phyloP scores from a whole-genome alignment of 768 basidiomycete genomes.

The Omphalotus guepiniiformis region DNA sequence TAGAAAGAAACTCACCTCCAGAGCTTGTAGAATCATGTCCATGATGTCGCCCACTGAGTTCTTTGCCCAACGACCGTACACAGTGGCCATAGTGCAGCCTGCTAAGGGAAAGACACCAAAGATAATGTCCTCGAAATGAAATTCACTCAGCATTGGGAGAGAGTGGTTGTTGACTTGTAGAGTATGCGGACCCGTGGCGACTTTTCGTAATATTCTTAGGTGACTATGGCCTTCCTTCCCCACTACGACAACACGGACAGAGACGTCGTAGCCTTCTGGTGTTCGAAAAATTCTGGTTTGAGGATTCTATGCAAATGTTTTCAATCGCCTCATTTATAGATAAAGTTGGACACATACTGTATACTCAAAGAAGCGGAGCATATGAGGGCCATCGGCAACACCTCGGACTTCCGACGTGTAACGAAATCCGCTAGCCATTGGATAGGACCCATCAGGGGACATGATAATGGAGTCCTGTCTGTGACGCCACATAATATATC shows the following conservation, averaged over 20 bases:
- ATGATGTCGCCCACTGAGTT: constrained; percentile 27
- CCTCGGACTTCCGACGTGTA: too few species aligned
- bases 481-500: too few species aligned
- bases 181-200: constrained; percentile 15
- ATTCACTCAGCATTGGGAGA: constrained; percentile 22
- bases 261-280: constrained; percentile 15
- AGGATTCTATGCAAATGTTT: constrained; percentile 6
- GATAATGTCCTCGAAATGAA: constrained; percentile 23
- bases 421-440: too few species aligned
- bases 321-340: too few species aligned
- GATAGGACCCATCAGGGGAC: too few species aligned
- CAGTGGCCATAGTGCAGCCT: constrained; percentile 7
- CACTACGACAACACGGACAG: too few species aligned
- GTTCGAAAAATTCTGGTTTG: constrained; percentile 11
- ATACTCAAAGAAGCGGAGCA: too few species aligned
- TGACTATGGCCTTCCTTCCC: constrained; percentile 20
- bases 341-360: too few species aligned
- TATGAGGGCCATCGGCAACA: too few species aligned
- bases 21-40: constrained; percentile 26
- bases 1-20: constrained; percentile 22
- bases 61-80: constrained; percentile 19
- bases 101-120: constrained; percentile 24
- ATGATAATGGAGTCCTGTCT: too few species aligned
- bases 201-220: constrained; percentile 18
- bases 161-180: constrained; percentile 20